phyloP scores from a whole-genome alignment of 768 basidiomycete genomes.

The Cantharellus cinnabarinus region DNA sequence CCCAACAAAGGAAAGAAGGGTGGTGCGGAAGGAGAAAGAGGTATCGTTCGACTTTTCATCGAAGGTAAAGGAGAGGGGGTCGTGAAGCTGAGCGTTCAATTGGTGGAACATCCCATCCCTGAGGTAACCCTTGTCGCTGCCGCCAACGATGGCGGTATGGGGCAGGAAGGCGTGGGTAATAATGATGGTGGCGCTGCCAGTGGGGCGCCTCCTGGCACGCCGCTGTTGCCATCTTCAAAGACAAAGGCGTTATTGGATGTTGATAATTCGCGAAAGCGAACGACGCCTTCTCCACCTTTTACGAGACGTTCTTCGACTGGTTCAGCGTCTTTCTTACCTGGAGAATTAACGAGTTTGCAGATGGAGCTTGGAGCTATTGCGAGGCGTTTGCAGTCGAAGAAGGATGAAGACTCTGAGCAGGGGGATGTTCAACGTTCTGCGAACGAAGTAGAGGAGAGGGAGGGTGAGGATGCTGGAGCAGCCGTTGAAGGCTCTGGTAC shows the following conservation, averaged over 20 bases:
- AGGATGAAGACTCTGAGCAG: too few relatives aligned
- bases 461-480: neutral
- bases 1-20: too few relatives aligned
- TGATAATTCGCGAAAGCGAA: neutral
- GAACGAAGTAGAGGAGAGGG: neutral
- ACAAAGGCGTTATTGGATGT: neutral
- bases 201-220: neutral
- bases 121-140: neutral
- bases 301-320: neutral
- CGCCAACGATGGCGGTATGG: neutral
- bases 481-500: neutral
- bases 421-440: too few relatives aligned
- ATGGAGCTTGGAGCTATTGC: neutral
- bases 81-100: neutral
- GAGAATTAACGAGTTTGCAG: neutral
- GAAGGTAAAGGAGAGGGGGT: too few relatives aligned
- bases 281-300: neutral
- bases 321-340: neutral
- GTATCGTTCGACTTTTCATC: too few relatives aligned
- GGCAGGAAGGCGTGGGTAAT: too few relatives aligned
- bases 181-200: too few relatives aligned
- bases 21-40: too few relatives aligned
- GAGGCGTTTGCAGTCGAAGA: neutral
- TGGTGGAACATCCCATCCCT: neutral
- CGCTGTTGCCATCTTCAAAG: neutral